Evolutionary conservation across 2,329 filamentous ascomycete species (phyloP).

Genomic region (Raffaelea arxii): DNA sequence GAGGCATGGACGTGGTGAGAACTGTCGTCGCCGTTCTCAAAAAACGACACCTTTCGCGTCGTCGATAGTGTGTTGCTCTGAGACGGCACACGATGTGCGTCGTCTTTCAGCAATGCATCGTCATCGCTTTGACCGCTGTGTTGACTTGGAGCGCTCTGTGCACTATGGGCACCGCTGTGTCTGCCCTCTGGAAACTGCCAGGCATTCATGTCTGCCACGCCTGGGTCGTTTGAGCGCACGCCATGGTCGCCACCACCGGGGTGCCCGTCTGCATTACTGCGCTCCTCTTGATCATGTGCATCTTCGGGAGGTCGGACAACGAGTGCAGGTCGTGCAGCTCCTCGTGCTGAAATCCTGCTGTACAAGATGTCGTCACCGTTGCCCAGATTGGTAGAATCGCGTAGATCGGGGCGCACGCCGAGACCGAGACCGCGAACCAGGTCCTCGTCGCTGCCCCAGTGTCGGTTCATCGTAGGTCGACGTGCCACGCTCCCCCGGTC

Average conservation of each 20-base stretch:
- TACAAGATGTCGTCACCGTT: slow-evolving; percentile 11
- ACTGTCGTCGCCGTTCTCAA: slow-evolving; percentile 58
- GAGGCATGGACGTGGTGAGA: slow-evolving; percentile 31
- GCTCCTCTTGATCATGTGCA: no score
- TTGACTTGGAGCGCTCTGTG: slow-evolving; percentile 18
- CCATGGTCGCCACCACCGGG: slow-evolving; percentile 16
- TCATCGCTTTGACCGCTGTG: slow-evolving; percentile 30
- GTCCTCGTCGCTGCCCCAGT: slow-evolving; percentile 88
- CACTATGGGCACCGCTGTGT: slow-evolving; percentile 17
- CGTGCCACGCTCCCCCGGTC: slow-evolving; percentile 32
- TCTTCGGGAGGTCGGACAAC: slow-evolving; percentile 18
- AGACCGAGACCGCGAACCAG: slow-evolving; percentile 73
- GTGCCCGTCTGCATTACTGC: slow-evolving; percentile 19
- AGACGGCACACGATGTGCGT: slow-evolving; percentile 24
- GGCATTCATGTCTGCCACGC: slow-evolving; percentile 27
- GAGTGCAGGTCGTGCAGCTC: not conserved
- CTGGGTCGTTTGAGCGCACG: slow-evolving; percentile 16
- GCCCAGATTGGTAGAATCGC: slow-evolving; percentile 22
- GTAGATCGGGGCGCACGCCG: slow-evolving; percentile 45
- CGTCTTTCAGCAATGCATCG: slow-evolving; percentile 31
- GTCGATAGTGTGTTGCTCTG: slow-evolving; percentile 31
- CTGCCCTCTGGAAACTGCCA: slow-evolving; percentile 38
- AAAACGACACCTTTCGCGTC: slow-evolving; percentile 62
- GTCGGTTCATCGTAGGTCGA: slow-evolving; percentile 45
- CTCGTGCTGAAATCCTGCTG: not conserved